phyloP scores from a whole-genome alignment of 441 rosid genomes.

The Gossypium gossypioides region DNA sequence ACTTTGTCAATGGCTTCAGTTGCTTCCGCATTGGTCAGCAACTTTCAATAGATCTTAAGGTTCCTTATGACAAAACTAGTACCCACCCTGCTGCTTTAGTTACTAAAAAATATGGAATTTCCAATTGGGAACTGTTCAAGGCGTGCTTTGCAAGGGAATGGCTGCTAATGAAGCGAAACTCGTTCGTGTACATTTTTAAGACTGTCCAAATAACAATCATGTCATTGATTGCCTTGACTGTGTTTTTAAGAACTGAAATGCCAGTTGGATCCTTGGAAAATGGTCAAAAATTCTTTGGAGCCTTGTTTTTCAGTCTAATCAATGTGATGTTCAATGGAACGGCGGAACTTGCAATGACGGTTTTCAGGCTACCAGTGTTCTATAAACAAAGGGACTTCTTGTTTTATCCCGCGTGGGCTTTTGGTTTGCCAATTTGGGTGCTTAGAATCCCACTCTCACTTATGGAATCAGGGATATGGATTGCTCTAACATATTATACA shows the following conservation, averaged over 20 bases:
- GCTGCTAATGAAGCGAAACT: conserved; percentile 57
- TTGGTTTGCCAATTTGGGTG: conserved; percentile 50
- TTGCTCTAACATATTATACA: conserved; percentile 51
- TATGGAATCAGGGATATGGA: conserved; percentile 62
- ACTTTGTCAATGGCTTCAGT: conserved; percentile 36
- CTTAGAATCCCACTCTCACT: conserved; percentile 56
- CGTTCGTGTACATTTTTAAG: conserved; percentile 61
- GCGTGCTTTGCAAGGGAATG: conserved; percentile 66
- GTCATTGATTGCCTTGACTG: conserved; percentile 43
- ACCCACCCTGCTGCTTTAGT: conserved; percentile 58
- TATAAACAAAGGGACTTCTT: conserved; percentile 56
- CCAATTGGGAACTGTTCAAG: conserved; percentile 49
- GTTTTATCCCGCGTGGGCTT: conserved; percentile 68
- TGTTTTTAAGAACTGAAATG: conserved; percentile 53
- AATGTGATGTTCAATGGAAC: conserved; percentile 64
- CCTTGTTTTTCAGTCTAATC: conserved; percentile 48
- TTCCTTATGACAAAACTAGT: conserved; percentile 43
- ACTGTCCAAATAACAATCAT: conserved; percentile 48
- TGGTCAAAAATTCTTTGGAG: conserved; percentile 50
- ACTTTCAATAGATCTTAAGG: conserved; percentile 32
- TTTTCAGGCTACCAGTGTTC: conserved; percentile 62
- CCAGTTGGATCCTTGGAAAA: conserved; percentile 30
- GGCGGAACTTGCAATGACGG: conserved; percentile 56
- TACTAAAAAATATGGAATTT: conserved; percentile 53
- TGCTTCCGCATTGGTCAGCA: conserved; percentile 41